Conservation (phyloP, 208 protist species). For the Tritrichomonas foetus region DNA sequence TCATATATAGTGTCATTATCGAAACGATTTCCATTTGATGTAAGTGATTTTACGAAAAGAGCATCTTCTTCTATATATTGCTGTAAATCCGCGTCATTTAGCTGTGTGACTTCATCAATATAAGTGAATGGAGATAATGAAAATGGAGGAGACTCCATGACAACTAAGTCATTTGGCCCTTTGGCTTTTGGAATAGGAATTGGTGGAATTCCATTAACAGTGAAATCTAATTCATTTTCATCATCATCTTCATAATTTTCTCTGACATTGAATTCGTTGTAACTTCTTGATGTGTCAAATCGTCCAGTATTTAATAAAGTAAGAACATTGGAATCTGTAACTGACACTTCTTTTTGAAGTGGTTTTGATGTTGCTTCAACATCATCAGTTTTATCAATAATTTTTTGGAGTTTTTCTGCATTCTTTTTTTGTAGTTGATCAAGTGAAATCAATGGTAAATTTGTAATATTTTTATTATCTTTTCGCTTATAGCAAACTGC, state of each 20-base stretch:
- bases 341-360: no score
- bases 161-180: neutral
- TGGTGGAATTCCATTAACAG: neutral
- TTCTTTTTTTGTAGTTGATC: no score
- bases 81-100: neutral
- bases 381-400: no score
- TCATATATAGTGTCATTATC: constrained; percentile 15
- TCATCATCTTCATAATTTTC: neutral
- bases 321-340: no score
- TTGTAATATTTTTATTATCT: no score
- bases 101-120: neutral
- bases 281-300: no score
- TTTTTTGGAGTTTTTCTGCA: no score
- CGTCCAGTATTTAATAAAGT: no score
- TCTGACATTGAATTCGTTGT: no score
- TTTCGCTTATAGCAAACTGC: no score
- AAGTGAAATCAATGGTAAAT: no score
- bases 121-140: constrained; percentile 6
- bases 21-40: neutral
- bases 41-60: neutral
- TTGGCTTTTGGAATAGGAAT: neutral
- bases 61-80: constrained; percentile 25
- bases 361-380: no score
- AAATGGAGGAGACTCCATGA: neutral
- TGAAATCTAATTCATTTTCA: constrained; percentile 9